These are phyloP conservation scores for Westerdykella sp. DNA, from an alignment of 2,329 filamentous ascomycete genomes.

Conservation along the genomic window DNA sequence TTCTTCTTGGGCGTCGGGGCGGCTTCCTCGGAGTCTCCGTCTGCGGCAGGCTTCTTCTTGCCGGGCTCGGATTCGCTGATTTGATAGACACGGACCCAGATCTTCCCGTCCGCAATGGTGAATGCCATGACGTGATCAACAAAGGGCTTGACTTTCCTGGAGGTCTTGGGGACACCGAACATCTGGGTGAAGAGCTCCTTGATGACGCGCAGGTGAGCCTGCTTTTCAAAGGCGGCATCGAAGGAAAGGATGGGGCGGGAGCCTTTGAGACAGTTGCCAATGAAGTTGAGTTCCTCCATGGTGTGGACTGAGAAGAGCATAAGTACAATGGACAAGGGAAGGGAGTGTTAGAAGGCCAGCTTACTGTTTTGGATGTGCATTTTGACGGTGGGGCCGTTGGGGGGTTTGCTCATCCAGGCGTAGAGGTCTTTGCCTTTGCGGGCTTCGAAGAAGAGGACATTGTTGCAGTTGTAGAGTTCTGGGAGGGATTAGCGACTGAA, in stretches of 20 bases:
- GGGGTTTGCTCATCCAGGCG: constrained; percentile 85
- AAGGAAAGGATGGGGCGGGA: constrained; percentile 88
- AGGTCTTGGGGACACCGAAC: constrained; percentile 85
- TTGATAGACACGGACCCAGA: constrained; percentile 95
- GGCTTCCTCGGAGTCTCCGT: constrained; percentile 37
- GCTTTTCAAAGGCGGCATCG: constrained; percentile 75
- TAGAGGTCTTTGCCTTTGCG: constrained; percentile 93
- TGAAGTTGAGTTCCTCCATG: constrained; percentile 95
- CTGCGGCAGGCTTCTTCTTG: constrained; percentile 36
- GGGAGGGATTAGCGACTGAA: constrained; percentile 25
- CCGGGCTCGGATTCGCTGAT: constrained; percentile 74
- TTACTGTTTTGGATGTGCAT: constrained; percentile 73
- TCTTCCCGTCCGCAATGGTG: constrained; percentile 83
- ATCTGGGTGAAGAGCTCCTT: constrained; percentile 86
- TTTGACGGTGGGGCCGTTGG: constrained; percentile 70
- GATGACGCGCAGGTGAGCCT: constrained; percentile 73
- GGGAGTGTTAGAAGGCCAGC: constrained; percentile 11
- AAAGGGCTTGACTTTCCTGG: constrained; percentile 89
- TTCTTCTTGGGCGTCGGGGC: constrained; percentile 31
- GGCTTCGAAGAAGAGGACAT: constrained; percentile 91
- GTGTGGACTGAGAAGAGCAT: constrained; percentile 60
- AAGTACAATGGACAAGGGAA: constrained; percentile 35
- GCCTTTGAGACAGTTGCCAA: constrained; percentile 92
- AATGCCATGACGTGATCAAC: constrained; percentile 93
- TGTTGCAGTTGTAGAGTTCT: constrained; percentile 88